Conservation (phyloP, 2,329 filamentous ascomycete genomes). For the Ustulina deusta region DNA sequence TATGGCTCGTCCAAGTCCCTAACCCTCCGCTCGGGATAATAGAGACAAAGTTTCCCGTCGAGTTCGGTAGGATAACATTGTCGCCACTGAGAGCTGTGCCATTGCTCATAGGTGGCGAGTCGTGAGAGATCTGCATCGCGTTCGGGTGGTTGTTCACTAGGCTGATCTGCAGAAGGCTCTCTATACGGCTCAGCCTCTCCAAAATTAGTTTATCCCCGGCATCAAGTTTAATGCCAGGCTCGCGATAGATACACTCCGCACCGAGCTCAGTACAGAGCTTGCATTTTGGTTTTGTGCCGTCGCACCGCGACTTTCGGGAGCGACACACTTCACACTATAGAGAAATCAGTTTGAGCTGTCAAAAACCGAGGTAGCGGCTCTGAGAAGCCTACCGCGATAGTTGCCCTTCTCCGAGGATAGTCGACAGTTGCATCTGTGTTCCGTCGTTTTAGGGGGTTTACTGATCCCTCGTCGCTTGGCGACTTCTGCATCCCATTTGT, state of each 20-base stretch:
- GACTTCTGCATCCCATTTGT: conserved; percentile 60
- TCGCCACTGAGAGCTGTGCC: conserved; percentile 71
- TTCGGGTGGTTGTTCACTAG: conserved; percentile 65
- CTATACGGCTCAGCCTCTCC: conserved; percentile 81
- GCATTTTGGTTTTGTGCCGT: conserved; percentile 84
- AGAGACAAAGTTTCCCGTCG: conserved; percentile 62
- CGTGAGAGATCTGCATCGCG: conserved; percentile 67
- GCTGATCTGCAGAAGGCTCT: conserved; percentile 80
- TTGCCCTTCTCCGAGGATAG: conserved; percentile 73
- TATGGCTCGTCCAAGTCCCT: conserved; percentile 74
- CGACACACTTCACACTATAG: conserved; percentile 82
- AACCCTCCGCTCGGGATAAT: conserved; percentile 73
- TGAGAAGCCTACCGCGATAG: conserved; percentile 69
- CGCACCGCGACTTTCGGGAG: conserved; percentile 82
- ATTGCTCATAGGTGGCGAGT: conserved; percentile 74
- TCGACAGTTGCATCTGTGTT: conserved; percentile 72
- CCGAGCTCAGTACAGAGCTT: conserved; percentile 85
- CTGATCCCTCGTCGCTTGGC: conserved; percentile 62
- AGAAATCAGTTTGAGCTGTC: conserved; percentile 33
- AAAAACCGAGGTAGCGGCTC: conserved; percentile 21
- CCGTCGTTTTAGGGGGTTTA: conserved; percentile 68
- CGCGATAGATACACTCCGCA: conserved; percentile 85
- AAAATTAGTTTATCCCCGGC: conserved; percentile 88
- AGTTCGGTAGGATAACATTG: conserved; percentile 61
- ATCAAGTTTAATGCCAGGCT: conserved; percentile 88